phyloP scores from a whole-genome alignment of 441 rosid genomes.

The Pelargonium citronellum region DNA sequence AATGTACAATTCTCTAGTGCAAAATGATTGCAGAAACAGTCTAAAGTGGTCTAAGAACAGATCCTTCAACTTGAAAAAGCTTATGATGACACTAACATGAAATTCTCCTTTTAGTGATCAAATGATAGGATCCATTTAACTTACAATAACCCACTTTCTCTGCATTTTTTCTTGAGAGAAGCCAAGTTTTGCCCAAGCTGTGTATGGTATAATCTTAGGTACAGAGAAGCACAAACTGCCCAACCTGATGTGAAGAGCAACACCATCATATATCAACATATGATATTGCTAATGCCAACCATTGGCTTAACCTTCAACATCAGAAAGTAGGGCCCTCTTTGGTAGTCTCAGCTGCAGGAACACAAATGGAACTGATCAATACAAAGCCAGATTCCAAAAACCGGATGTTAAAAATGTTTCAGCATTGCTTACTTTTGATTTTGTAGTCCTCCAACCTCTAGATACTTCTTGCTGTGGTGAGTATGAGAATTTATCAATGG shows the following conservation, averaged over 20 bases:
- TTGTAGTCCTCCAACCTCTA: conserved; percentile 85
- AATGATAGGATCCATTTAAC: background rate
- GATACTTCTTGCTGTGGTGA: conserved; percentile 35
- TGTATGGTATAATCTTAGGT: background rate
- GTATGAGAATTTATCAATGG: conserved; percentile 56
- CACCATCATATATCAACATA: background rate
- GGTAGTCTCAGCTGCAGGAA: conserved; percentile 54
- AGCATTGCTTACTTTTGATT: conserved; percentile 52
- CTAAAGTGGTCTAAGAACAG: background rate
- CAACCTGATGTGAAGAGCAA: background rate
- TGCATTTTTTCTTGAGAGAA: background rate
- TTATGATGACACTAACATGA: background rate
- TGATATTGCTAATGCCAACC: background rate
- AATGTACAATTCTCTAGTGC: background rate
- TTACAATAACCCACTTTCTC: background rate
- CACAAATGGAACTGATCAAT: conserved; percentile 12
- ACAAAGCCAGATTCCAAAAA: background rate
- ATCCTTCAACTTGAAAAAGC: background rate
- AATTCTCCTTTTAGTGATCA: background rate
- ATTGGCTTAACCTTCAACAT: conserved; percentile 13
- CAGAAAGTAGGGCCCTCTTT: conserved; percentile 30
- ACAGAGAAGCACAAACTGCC: background rate
- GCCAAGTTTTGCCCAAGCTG: background rate
- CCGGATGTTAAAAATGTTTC: conserved; percentile 13
- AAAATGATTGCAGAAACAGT: background rate